These are phyloP conservation scores for Leptomonas seymouri DNA, from an alignment of 208 protist genomes.

Conservation along the genomic window DNA sequence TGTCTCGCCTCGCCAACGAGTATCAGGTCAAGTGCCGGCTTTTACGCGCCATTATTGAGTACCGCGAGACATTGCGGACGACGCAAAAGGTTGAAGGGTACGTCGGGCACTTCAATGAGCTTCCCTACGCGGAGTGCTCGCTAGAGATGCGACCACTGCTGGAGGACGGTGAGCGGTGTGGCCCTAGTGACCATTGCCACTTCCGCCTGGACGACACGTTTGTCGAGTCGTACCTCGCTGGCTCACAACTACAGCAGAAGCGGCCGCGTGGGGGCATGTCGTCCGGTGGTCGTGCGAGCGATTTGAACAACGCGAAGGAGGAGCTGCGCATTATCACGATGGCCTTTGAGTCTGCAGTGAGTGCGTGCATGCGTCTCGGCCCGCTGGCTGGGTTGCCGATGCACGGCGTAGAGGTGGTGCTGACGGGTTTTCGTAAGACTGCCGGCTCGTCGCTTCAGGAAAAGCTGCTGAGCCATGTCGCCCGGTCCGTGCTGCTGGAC, in stretches of 20 bases:
- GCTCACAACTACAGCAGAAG: neutral
- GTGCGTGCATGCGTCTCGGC: constrained; percentile 60
- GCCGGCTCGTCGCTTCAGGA: constrained; percentile 52
- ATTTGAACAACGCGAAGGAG: constrained; percentile 56
- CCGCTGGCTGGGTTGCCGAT: constrained; percentile 75
- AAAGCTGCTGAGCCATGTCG: constrained; percentile 43
- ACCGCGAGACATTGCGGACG: constrained; percentile 69
- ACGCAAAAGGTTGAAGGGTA: constrained; percentile 26
- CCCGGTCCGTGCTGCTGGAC: constrained; percentile 55
- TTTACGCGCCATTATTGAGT: constrained; percentile 89
- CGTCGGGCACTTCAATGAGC: constrained; percentile 50
- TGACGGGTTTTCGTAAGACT: constrained; percentile 62
- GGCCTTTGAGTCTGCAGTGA: constrained; percentile 54
- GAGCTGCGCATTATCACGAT: constrained; percentile 34
- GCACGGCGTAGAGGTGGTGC: constrained; percentile 70
- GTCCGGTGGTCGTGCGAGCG: constrained; percentile 19
- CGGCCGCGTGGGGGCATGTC: constrained; percentile 6
- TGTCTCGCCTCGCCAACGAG: constrained; percentile 94
- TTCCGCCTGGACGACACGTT: constrained; percentile 61
- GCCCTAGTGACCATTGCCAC: constrained; percentile 29
- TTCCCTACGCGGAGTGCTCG: constrained; percentile 71
- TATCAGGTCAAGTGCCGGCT: constrained; percentile 88
- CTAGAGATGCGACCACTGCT: constrained; percentile 56
- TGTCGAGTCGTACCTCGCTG: constrained; percentile 35
- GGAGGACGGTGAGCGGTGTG: constrained; percentile 31